Evolutionary conservation across 2,329 filamentous ascomycete species (phyloP).

Genomic region (Penicillium sp.): DNA sequence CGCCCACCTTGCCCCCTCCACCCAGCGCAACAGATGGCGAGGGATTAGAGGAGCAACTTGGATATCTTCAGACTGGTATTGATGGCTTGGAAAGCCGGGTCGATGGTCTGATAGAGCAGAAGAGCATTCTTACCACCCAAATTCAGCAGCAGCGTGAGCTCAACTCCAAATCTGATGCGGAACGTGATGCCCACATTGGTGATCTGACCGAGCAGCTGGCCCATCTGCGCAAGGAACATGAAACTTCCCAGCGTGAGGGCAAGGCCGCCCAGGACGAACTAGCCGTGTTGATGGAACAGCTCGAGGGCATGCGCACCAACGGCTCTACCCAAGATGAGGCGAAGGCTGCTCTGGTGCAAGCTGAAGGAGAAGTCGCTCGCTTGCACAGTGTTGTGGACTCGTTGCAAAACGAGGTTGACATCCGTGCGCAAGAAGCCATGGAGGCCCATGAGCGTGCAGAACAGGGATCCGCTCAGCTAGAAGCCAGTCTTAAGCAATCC

Average conservation of each 20-base stretch:
- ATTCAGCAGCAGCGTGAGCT: slow-evolving; percentile 94
- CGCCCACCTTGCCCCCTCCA: slow-evolving; percentile 55
- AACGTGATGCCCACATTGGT: slow-evolving; percentile 51
- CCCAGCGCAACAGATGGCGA: slow-evolving; percentile 58
- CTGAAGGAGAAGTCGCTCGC: slow-evolving; percentile 33
- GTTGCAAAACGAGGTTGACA: slow-evolving; percentile 33
- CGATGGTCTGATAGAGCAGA: slow-evolving; percentile 80
- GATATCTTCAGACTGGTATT: slow-evolving; percentile 75
- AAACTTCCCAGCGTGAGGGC: slow-evolving; percentile 49
- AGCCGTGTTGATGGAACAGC: slow-evolving; percentile 42
- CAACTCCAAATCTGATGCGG: slow-evolving; percentile 77
- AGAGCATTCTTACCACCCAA: slow-evolving; percentile 82
- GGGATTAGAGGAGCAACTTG: slow-evolving; percentile 66
- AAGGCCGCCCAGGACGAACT: slow-evolving; percentile 44
- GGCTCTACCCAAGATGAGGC: slow-evolving; percentile 35
- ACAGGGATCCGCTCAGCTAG: slow-evolving; percentile 28
- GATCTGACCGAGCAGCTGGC: slow-evolving; percentile 51
- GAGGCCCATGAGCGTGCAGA: slow-evolving; percentile 31
- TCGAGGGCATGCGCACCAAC: slow-evolving; percentile 44
- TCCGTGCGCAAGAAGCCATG: slow-evolving; percentile 17
- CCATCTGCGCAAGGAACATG: slow-evolving; percentile 66
- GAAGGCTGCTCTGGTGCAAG: slow-evolving; percentile 27
- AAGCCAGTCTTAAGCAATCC: slow-evolving; percentile 33
- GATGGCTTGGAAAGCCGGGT: slow-evolving; percentile 76
- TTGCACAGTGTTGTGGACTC: slow-evolving; percentile 56